phyloP scores from a whole-genome alignment of 2,329 filamentous ascomycete genomes.

The Thelonectria discophora region DNA sequence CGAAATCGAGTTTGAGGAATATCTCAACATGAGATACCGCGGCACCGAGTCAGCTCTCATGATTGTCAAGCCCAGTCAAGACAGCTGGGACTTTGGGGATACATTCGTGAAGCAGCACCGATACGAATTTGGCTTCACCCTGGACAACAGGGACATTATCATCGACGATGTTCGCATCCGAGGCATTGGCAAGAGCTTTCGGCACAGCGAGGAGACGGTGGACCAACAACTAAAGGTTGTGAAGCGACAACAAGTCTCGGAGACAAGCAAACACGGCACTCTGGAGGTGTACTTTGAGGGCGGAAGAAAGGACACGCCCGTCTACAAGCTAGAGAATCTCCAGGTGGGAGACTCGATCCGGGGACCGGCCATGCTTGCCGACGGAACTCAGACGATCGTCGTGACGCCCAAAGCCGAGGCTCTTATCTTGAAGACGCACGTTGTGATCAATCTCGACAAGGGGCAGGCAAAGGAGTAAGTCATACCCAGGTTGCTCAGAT shows the following conservation, averaged over 20 bases:
- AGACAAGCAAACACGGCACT: constrained; percentile 70
- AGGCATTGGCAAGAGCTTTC: constrained; percentile 88
- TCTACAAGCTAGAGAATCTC: constrained; percentile 84
- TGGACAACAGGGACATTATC: constrained; percentile 85
- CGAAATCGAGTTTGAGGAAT: constrained; percentile 86
- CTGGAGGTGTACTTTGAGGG: constrained; percentile 85
- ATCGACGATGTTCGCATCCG: constrained; percentile 89
- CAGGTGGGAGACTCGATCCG: constrained; percentile 74
- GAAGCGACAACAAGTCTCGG: constrained; percentile 64
- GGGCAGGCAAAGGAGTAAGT: constrained; percentile 52
- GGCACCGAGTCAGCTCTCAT: constrained; percentile 92
- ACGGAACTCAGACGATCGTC: constrained; percentile 91
- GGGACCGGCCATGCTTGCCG: constrained; percentile 87
- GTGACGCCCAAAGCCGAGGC: constrained; percentile 82
- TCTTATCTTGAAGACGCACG: constrained; percentile 83
- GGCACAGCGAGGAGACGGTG: constrained; percentile 80
- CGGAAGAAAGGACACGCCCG: constrained; percentile 77
- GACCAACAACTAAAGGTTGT: constrained; percentile 82
- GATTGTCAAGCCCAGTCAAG: constrained; percentile 77
- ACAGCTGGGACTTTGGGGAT: constrained; percentile 81
- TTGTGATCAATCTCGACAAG: constrained; percentile 83
- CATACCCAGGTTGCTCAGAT: too few species aligned
- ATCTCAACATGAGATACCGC: constrained; percentile 91
- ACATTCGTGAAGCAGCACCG: constrained; percentile 89
- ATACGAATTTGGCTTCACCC: constrained; percentile 91